Conservation (phyloP, 176 grass and related monocot genomes). For the maize (Zea mays) region Zm-B73-REFERENCE-NAM-5.0 NC_050102.1:98030001-98030500, state of each 20-base stretch:
- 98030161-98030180: neutral
- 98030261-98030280: constrained; percentile 49
- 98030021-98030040: neutral
- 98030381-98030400: no score
- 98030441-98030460: no score
- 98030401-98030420: no score
- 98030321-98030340: no score
- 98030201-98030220: neutral
- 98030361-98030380: no score
- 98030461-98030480: no score
- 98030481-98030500: no score
- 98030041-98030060: neutral
- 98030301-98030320: no score
- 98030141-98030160: neutral
- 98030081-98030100: neutral
- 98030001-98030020: neutral
- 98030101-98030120: neutral
- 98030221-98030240: neutral
- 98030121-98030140: neutral
- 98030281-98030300: neutral
- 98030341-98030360: no score
- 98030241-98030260: neutral
- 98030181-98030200: neutral
- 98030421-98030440: no score
- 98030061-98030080: neutral